Percentiles rank a stretch among this genome's conserved stretches.
These are phyloP conservation scores for Fusarium chaquense DNA, from an alignment of 2,329 filamentous ascomycete species.

Conservation along the genomic window DNA sequence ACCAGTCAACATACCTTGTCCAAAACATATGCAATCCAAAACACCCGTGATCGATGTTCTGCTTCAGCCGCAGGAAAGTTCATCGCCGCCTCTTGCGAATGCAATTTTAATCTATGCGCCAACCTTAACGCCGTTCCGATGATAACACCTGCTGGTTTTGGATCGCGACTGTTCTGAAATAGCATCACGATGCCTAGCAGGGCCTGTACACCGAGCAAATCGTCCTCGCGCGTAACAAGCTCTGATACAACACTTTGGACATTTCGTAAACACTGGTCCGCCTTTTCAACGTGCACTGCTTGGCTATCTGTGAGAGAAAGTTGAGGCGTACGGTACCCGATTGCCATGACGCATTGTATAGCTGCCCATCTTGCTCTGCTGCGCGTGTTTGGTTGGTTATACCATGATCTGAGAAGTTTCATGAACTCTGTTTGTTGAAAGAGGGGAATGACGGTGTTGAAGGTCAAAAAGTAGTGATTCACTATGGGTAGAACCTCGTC, in stretches of 20 bases:
- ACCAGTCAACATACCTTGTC: slow-evolving; percentile 51
- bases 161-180: slow-evolving; percentile 54
- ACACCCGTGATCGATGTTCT: slow-evolving; percentile 54
- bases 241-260: slow-evolving; percentile 56
- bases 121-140: slow-evolving; percentile 56
- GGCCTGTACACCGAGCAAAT: slow-evolving; percentile 55
- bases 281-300: slow-evolving; percentile 37
- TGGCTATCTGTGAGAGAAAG: slow-evolving; percentile 35
- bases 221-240: slow-evolving; percentile 54
- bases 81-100: slow-evolving; percentile 47
- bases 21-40: slow-evolving; percentile 57
- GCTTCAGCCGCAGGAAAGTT: slow-evolving; percentile 48
- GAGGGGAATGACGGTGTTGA: slow-evolving; percentile 54
- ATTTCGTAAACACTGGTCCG: slow-evolving; percentile 52
- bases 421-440: slow-evolving; percentile 55
- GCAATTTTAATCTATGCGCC: slow-evolving; percentile 53
- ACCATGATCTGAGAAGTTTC: slow-evolving; percentile 53
- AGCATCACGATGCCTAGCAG: slow-evolving; percentile 55
- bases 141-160: slow-evolving; percentile 54
- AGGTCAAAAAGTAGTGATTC: slow-evolving; percentile 54
- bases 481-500: slow-evolving; percentile 53
- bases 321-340: slow-evolving; percentile 50
- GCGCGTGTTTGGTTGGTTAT: slow-evolving; percentile 40
- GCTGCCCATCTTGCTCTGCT: slow-evolving; percentile 53
- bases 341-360: slow-evolving; percentile 56